Evolutionary conservation across 1,139 yeast species (phyloP).

Genomic region (Saccharomyces uvarum): DNA sequence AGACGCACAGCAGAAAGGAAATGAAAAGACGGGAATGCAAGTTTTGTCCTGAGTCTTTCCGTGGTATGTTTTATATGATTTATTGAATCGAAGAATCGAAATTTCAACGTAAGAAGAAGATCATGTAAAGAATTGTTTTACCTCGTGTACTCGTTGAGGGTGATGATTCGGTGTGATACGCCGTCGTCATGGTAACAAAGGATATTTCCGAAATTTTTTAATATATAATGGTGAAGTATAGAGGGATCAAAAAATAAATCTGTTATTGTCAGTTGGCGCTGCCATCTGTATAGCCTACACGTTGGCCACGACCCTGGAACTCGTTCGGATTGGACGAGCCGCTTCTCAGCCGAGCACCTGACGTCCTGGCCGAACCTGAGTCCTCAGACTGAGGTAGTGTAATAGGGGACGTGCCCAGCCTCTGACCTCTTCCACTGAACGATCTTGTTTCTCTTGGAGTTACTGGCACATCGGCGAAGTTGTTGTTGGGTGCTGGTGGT

Average conservation of each 20-base stretch:
- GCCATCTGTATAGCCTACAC: conserved; percentile 13
- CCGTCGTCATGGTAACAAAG: background rate
- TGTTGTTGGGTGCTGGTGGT: background rate
- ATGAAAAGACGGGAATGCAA: background rate
- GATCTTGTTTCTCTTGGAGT: background rate
- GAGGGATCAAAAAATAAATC: background rate
- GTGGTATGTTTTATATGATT: background rate
- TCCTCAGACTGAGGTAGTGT: background rate
- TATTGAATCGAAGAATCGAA: background rate
- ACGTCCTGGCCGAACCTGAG: background rate
- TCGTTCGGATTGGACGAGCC: background rate
- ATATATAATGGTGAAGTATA: background rate
- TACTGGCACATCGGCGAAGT: background rate
- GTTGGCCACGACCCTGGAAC: conserved; percentile 12
- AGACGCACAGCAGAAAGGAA: background rate
- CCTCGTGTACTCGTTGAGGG: background rate
- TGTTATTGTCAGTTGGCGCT: conserved; percentile 14
- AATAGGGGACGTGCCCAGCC: conserved; percentile 7
- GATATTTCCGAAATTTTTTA: background rate
- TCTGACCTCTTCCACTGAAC: conserved; percentile 14
- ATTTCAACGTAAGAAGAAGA: background rate
- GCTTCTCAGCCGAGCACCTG: background rate
- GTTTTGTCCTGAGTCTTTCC: background rate
- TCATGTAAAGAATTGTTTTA: background rate
- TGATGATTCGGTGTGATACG: background rate